These are phyloP conservation scores for Emmonsiellopsis sp. DNA, from an alignment of 2,329 filamentous ascomycete genomes.

Conservation along the genomic window DNA sequence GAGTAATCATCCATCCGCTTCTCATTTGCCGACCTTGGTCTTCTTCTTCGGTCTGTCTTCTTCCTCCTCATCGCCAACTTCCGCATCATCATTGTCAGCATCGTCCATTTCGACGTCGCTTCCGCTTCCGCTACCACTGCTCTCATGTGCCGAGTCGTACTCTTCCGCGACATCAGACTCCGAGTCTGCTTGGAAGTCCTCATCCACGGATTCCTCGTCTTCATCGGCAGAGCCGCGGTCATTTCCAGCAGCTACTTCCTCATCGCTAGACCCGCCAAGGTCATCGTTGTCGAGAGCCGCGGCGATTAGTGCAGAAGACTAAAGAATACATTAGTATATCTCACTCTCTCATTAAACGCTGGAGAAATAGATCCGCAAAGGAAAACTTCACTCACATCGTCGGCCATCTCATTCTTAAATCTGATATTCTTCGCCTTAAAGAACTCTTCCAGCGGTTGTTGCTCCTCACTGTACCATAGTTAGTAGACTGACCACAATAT, in stretches of 20 bases:
- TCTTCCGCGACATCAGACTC: conserved; percentile 96
- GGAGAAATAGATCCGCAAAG: conserved; percentile 1
- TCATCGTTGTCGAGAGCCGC: conserved; percentile 76
- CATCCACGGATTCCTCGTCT: conserved; percentile 88
- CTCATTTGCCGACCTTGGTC: conserved; percentile 39
- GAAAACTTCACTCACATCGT: conserved; percentile 57
- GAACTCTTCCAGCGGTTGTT: conserved; percentile 92
- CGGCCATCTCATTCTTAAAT: conserved; percentile 97
- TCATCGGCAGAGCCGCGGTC: conserved; percentile 91
- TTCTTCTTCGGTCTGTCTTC: conserved; percentile 56
- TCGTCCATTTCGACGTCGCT: conserved; percentile 53
- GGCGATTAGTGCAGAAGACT: conserved; percentile 55
- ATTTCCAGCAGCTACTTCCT: conserved; percentile 58
- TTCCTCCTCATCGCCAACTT: conserved; percentile 35
- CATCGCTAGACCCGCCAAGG: conserved; percentile 75
- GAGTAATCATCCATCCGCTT: background rate
- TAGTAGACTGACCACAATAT: conserved; percentile 14
- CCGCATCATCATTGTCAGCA: conserved; percentile 29
- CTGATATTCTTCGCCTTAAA: conserved; percentile 93
- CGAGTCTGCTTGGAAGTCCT: conserved; percentile 87
- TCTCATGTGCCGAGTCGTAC: conserved; percentile 85
- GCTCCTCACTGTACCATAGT: conserved; percentile 57
- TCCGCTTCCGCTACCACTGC: conserved; percentile 60
- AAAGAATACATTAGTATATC: conserved; percentile 18
- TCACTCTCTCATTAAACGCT: background rate